These are phyloP conservation scores for Nemophila menziesii DNA, from an alignment of 257 asterid genomes.

Conservation along the genomic window DNA sequence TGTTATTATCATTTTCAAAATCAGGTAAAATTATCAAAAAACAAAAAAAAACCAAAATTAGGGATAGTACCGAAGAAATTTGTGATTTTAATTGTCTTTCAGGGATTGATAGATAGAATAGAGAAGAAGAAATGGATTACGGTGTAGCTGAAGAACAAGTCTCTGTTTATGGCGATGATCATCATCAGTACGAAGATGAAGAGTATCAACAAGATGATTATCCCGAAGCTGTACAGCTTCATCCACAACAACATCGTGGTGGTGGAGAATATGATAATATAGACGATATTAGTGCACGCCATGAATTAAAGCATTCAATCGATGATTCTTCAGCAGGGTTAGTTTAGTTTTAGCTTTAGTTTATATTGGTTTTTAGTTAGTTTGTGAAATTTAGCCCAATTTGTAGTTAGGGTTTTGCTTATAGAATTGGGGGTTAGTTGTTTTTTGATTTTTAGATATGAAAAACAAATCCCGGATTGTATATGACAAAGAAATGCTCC, in stretches of 20 bases:
- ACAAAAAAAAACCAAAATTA: too few species aligned
- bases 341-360: conserved; percentile 72
- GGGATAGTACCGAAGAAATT: neutral
- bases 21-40: neutral
- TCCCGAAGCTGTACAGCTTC: conserved; percentile 13
- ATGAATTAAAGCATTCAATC: conserved; percentile 47
- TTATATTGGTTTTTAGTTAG: conserved; percentile 24
- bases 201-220: conserved; percentile 54
- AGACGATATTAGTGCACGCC: conserved; percentile 79
- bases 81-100: conserved; percentile 23
- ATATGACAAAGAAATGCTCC: conserved; percentile 11
- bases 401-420: conserved; percentile 25
- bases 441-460: conserved; percentile 27
- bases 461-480: conserved; percentile 10
- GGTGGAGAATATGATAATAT: conserved; percentile 34
- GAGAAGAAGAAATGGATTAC: conserved; percentile 56
- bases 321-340: conserved; percentile 96
- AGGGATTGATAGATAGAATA: conserved; percentile 57
- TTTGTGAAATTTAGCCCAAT: conserved; percentile 29
- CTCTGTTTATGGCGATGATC: conserved; percentile 50
- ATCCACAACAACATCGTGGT: neutral
- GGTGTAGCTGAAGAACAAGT: conserved; percentile 62
- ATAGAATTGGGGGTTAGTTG: conserved; percentile 25
- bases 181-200: conserved; percentile 49
- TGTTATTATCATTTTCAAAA: neutral